Percentiles rank a stretch among this genome's conserved stretches.
Conservation (phyloP, 2,329 filamentous ascomycete genomes). For the Intubia oerlemansii region DNA sequence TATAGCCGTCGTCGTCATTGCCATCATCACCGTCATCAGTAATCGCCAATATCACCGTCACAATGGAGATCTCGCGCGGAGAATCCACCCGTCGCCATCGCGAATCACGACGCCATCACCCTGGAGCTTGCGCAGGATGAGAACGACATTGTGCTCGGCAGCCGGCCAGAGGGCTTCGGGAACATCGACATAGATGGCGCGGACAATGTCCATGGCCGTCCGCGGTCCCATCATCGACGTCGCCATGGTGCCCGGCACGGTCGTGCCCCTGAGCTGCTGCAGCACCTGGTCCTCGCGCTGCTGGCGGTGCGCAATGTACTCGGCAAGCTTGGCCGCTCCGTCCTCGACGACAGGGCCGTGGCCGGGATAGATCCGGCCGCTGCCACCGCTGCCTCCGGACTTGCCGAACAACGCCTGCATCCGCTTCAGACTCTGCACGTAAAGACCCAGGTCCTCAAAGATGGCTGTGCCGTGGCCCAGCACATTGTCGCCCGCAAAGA, state of each 20-base stretch:
- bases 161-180: slow-evolving; percentile 53
- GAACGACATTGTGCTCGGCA: slow-evolving; percentile 53
- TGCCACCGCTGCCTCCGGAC: no score
- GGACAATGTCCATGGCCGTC: slow-evolving; percentile 67
- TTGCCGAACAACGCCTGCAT: slow-evolving; percentile 43
- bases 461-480: slow-evolving; percentile 54
- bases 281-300: slow-evolving; percentile 64
- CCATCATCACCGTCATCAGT: not conserved
- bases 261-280: slow-evolving; percentile 26
- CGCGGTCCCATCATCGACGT: slow-evolving; percentile 19
- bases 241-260: not conserved
- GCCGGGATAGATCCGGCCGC: slow-evolving; percentile 59
- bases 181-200: slow-evolving; percentile 64
- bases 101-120: slow-evolving; percentile 43
- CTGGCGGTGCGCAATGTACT: slow-evolving; percentile 68
- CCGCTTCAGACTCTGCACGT: slow-evolving; percentile 35
- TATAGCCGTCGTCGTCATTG: not conserved
- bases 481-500: slow-evolving; percentile 59
- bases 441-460: slow-evolving; percentile 44
- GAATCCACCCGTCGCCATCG: slow-evolving; percentile 19
- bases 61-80: slow-evolving; percentile 20
- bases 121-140: slow-evolving; percentile 62
- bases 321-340: slow-evolving; percentile 46
- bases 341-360: slow-evolving; percentile 65
- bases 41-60: no score